These are phyloP conservation scores for Coniosporium tulheliwenetii DNA, from an alignment of 2,329 filamentous ascomycete genomes.

Conservation along the genomic window DNA sequence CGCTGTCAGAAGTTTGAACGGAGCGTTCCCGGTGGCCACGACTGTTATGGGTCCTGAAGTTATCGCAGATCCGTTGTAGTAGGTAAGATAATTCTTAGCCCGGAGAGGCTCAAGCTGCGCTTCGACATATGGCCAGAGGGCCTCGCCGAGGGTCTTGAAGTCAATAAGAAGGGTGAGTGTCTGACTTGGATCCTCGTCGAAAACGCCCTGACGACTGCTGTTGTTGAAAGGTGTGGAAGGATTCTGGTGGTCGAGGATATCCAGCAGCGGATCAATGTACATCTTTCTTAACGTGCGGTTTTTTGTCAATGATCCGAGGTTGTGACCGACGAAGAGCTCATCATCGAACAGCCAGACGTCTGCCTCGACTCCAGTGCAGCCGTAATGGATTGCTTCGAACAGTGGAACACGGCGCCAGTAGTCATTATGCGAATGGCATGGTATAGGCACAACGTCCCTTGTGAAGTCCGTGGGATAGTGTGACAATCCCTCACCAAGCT, in stretches of 20 bases:
- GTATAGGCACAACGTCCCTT: slow-evolving; percentile 33
- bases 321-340: slow-evolving; percentile 50
- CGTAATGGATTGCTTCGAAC: slow-evolving; percentile 42
- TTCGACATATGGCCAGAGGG: slow-evolving; percentile 24
- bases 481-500: slow-evolving; percentile 17
- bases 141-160: slow-evolving; percentile 43
- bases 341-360: slow-evolving; percentile 49
- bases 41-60: slow-evolving; percentile 46
- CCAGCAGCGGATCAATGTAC: slow-evolving; percentile 48
- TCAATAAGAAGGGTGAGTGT: slow-evolving; percentile 51
- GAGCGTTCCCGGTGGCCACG: slow-evolving; percentile 51
- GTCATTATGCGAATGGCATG: slow-evolving; percentile 55
- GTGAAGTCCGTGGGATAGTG: slow-evolving; percentile 23
- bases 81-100: slow-evolving; percentile 34
- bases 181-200: slow-evolving; percentile 20
- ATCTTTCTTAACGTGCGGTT: slow-evolving; percentile 45
- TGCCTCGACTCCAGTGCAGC: slow-evolving; percentile 50
- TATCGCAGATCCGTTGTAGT: slow-evolving; percentile 34
- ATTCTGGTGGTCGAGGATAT: slow-evolving; percentile 40
- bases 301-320: slow-evolving; percentile 33
- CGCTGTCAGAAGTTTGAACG: slow-evolving; percentile 38
- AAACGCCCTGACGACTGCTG: slow-evolving; percentile 33
- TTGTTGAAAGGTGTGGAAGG: slow-evolving; percentile 30
- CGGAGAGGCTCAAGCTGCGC: slow-evolving; percentile 43
- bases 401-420: slow-evolving; percentile 51